A percentile compares a stretch with the other conserved stretches of the same genome.
phyloP scores from a whole-genome alignment of 306 rosid genomes.

The Cucurbita ficifolia region DNA sequence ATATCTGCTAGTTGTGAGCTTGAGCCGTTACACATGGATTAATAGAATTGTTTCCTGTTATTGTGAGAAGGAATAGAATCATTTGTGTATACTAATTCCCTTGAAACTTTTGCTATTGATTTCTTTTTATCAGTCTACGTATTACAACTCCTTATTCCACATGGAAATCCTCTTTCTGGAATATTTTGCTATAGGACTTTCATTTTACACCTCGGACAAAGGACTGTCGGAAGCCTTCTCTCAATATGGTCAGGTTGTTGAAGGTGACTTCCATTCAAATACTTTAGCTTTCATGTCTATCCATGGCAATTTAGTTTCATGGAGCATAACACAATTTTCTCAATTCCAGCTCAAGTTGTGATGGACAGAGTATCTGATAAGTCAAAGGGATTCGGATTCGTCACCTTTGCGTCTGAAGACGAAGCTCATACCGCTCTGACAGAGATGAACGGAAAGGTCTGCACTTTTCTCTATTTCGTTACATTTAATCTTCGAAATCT shows the following conservation, averaged over 20 bases:
- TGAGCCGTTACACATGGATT: neutral
- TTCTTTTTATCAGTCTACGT: neutral
- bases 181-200: slow-evolving; percentile 38
- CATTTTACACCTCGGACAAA: slow-evolving; percentile 52
- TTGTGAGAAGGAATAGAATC: neutral
- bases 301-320: neutral
- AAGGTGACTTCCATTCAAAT: slow-evolving; percentile 28
- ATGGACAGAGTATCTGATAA: slow-evolving; percentile 51
- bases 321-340: slow-evolving; percentile 8
- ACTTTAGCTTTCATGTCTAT: neutral
- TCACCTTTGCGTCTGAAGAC: slow-evolving; percentile 69
- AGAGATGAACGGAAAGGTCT: slow-evolving; percentile 79
- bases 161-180: neutral
- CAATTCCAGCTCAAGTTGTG: slow-evolving; percentile 60
- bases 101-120: neutral
- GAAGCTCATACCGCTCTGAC: slow-evolving; percentile 64
- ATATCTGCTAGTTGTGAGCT: no score
- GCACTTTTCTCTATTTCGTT: neutral
- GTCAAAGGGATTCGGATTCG: slow-evolving; percentile 88
- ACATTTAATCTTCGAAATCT: neutral
- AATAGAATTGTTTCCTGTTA: neutral
- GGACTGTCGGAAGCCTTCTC: slow-evolving; percentile 71
- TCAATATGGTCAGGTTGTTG: slow-evolving; percentile 67
- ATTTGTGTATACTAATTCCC: neutral
- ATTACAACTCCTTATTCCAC: neutral